These are phyloP conservation scores for Rhodotorula sphaerocarpa DNA, from an alignment of 768 basidiomycete genomes.

Conservation along the genomic window DNA sequence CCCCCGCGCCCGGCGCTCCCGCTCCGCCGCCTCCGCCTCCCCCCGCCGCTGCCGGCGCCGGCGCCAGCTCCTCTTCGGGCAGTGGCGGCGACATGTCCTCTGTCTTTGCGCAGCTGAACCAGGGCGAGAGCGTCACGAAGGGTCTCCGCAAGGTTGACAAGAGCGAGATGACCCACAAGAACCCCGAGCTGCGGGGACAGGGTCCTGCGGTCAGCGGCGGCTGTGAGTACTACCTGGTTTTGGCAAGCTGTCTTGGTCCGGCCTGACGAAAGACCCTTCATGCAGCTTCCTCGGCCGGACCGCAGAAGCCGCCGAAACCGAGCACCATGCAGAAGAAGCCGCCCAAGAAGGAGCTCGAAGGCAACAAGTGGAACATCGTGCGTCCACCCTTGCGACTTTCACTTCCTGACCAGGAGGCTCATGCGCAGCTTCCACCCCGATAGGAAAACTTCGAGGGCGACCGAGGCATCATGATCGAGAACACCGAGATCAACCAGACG, in stretches of 20 bases:
- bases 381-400: no score
- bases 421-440: constrained; percentile 1
- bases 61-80: constrained; percentile 44
- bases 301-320: constrained; percentile 63
- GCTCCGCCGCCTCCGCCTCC: constrained; percentile 47
- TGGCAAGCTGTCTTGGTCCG: no score
- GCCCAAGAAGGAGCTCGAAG: constrained; percentile 75
- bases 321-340: constrained; percentile 83
- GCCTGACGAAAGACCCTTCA: no score
- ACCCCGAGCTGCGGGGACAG: constrained; percentile 71
- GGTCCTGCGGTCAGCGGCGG: no score
- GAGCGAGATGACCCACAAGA: constrained; percentile 99
- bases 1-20: constrained; percentile 43
- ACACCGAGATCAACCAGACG: constrained; percentile 68
- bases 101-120: constrained; percentile 83
- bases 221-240: no score
- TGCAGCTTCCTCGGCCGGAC: constrained; percentile 1
- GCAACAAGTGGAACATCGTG: constrained; percentile 88
- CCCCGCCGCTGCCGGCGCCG: constrained; percentile 34
- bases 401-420: not conserved
- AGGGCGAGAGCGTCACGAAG: constrained; percentile 81
- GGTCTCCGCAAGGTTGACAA: constrained; percentile 86
- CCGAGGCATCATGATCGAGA: constrained; percentile 58
- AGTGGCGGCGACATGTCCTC: constrained; percentile 51
- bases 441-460: constrained; percentile 92